Conservation (phyloP, 1,139 yeast genomes). For the Kurtzmaniella quercitrusa region DNA sequence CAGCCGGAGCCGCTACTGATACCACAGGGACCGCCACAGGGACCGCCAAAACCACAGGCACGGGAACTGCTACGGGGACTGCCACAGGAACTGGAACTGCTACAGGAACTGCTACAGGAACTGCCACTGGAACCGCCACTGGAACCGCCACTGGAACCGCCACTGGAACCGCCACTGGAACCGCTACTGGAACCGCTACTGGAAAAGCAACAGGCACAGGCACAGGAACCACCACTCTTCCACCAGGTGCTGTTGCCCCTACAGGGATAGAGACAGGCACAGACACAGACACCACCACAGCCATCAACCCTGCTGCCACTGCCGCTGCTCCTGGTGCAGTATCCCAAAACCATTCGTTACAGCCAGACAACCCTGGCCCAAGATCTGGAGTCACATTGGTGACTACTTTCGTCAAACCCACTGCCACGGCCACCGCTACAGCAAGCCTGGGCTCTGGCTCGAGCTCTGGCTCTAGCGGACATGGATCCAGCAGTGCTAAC, state of each 20-base stretch:
- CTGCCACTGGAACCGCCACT: slow-evolving; percentile 4
- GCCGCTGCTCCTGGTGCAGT: slow-evolving; percentile 4
- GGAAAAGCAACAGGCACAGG: slow-evolving; percentile 7
- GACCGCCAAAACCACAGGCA: slow-evolving; percentile 1
- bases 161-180: slow-evolving; percentile 5
- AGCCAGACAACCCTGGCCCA: slow-evolving; percentile 8
- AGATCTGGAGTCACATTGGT: slow-evolving; percentile 11
- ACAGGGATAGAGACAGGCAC: background rate
- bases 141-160: background rate
- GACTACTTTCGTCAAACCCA: slow-evolving; percentile 13
- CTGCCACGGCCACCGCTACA: slow-evolving; percentile 3
- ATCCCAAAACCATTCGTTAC: slow-evolving; percentile 4
- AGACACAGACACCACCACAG: slow-evolving; percentile 1
- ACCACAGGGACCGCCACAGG: slow-evolving; percentile 2
- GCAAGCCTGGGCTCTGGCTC: slow-evolving; percentile 8
- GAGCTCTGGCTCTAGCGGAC: slow-evolving; percentile 7
- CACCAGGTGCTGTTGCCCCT: background rate
- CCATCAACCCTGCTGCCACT: slow-evolving; percentile 5
- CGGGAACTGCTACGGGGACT: slow-evolving; percentile 2
- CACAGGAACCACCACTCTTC: slow-evolving; percentile 7
- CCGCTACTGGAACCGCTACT: slow-evolving; percentile 3
- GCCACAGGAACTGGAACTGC: slow-evolving; percentile 6
- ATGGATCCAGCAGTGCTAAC: background rate
- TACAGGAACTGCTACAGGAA: slow-evolving; percentile 7
- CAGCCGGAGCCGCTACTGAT: slow-evolving; percentile 1